A percentile compares a stretch with the other conserved stretches of the same genome.
These are phyloP conservation scores for Sugiyamaella floridensis DNA, from an alignment of 805 yeast genomes.

Conservation along the genomic window DNA sequence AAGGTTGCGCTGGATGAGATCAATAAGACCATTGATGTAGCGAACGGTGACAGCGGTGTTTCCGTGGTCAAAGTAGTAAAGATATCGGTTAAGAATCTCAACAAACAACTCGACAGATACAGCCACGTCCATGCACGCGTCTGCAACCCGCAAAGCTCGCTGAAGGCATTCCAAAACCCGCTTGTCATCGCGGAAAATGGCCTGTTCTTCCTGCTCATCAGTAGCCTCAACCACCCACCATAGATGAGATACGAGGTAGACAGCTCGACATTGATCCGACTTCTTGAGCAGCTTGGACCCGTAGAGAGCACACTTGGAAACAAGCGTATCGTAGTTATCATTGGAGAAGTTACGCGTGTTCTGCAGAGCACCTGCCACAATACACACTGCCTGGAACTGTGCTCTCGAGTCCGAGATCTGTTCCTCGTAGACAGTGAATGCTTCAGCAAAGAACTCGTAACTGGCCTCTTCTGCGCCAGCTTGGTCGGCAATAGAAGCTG, in stretches of 20 bases:
- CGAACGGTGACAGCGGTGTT: slow-evolving; percentile 58
- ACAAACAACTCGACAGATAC: slow-evolving; percentile 77
- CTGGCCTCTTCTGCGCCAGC: slow-evolving; percentile 61
- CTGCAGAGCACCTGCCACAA: slow-evolving; percentile 47
- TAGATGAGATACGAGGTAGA: slow-evolving; percentile 77
- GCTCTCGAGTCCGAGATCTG: slow-evolving; percentile 45
- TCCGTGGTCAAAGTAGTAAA: slow-evolving; percentile 81
- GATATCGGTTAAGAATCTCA: slow-evolving; percentile 79
- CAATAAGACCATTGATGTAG: slow-evolving; percentile 81
- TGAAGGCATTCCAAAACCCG: slow-evolving; percentile 88
- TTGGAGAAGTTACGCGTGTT: slow-evolving; percentile 44
- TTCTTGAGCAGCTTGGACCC: slow-evolving; percentile 85
- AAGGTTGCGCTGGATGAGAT: slow-evolving; percentile 48
- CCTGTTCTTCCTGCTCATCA: slow-evolving; percentile 37
- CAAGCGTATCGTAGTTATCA: slow-evolving; percentile 74
- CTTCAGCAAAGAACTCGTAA: slow-evolving; percentile 83
- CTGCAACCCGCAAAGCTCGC: slow-evolving; percentile 82
- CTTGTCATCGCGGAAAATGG: slow-evolving; percentile 45
- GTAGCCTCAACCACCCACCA: slow-evolving; percentile 84
- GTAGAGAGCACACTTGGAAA: slow-evolving; percentile 77
- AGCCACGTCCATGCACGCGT: slow-evolving; percentile 78
- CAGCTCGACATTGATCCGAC: slow-evolving; percentile 92
- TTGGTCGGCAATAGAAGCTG: slow-evolving; percentile 78
- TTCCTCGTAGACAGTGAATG: slow-evolving; percentile 78
- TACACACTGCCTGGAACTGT: slow-evolving; percentile 47